These are phyloP conservation scores for Alisma plantagoaquatica DNA, from an alignment of 106 monocot species.

Conservation along the genomic window DNA sequence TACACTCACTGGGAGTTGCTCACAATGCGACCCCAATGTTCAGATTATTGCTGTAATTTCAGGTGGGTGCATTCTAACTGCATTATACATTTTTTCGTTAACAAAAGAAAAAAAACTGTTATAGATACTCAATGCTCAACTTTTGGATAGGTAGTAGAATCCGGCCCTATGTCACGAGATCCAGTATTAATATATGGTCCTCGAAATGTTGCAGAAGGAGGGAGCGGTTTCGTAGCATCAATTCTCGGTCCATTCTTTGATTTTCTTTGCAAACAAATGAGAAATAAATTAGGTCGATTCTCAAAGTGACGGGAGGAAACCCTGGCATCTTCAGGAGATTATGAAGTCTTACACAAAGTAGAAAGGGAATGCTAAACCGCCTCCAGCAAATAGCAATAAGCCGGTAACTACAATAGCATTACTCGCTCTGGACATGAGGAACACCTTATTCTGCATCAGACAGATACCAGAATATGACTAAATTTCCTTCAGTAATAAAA, in stretches of 20 bases:
- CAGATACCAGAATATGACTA: no score
- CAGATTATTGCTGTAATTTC: constrained; percentile 13
- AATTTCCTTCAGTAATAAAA: no score
- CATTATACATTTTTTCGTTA: no score
- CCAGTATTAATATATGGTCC: constrained; percentile 95
- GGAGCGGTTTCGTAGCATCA: constrained; percentile 88
- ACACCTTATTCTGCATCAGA: constrained; percentile 10
- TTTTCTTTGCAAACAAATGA: constrained; percentile 35
- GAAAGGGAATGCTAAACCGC: constrained; percentile 79
- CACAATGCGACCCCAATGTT: no score
- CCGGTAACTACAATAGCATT: constrained; percentile 63
- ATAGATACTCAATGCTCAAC: no score
- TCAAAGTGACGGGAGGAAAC: background rate
- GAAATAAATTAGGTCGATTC: background rate
- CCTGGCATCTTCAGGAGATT: no score
- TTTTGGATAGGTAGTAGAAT: constrained; percentile 43
- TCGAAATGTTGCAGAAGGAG: constrained; percentile 91
- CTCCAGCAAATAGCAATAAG: constrained; percentile 62
- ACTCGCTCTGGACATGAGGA: constrained; percentile 56
- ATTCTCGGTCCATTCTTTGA: constrained; percentile 71
- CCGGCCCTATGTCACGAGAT: constrained; percentile 92
- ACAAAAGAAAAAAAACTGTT: no score
- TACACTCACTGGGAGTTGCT: no score
- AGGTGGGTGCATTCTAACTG: no score
- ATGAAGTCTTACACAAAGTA: constrained; percentile 34